Evolutionary conservation across 352 stramenopile species (phyloP), one percentile per base, ranked within the genome.

Genomic region (Halophytophthora batemanensis): DNA sequence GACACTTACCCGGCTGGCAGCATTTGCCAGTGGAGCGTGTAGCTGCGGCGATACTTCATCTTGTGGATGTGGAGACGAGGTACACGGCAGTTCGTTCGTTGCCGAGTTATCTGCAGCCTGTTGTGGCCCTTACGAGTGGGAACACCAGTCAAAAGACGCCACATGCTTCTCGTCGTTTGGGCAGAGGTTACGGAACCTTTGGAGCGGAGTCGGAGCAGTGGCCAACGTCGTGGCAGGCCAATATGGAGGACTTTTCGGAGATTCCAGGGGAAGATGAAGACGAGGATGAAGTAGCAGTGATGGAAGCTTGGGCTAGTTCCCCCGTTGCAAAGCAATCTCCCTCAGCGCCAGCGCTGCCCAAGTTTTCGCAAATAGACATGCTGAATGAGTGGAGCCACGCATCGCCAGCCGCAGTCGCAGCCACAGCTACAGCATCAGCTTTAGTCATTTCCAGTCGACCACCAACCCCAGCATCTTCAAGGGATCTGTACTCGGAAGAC

Each of bases 51-150:
- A 55, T 87, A 15, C 47, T 90, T 15, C 67, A 84, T 33, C 56
- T 90, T 17, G 43, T 82, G 41, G 74, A 83, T 33, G 39, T 82
- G 13, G 79, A 90, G 43, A 87, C 54, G 34, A 53, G 56, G 6
- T 66, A 59, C 13, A 84, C 85, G 42, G 76, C 77, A 35, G 57
- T 71, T 37, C 65, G 63, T n/a, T 55, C 84, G 51, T 55, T 87
- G 17, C 79, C 79, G 1, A 74, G 61, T 19, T 87, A 86, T 54
- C 53, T 90, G 0, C 65, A 71, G 1, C 49, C 65, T 0, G 28
- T 57, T 18, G 2, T 17, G 19, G 29, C 62, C n/a, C 42, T 19
- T 37, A 45, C 57, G 4, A 50, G 25, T 22, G 57, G 15, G 2
- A 23, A 58, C 29, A 45, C 34, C 2, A 18, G 57, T 18, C 40